These are phyloP conservation scores for Solanum hybrid DNA, from an alignment of 305 asterid species.

Conservation along the genomic window DNA sequence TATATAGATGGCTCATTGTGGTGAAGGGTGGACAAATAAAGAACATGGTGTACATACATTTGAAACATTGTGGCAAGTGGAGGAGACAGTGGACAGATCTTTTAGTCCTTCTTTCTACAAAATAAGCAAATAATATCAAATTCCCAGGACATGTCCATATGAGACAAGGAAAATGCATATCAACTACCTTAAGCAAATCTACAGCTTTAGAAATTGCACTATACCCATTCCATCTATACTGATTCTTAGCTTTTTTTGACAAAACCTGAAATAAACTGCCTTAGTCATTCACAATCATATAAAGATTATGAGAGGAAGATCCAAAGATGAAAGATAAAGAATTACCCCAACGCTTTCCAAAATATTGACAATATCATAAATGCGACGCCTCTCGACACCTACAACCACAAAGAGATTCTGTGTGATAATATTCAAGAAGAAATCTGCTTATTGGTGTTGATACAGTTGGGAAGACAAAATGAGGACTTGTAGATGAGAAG, in stretches of 20 bases:
- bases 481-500: neutral
- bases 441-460: neutral
- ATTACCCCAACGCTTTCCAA: conserved; percentile 59
- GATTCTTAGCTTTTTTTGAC: conserved; percentile 28
- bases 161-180: neutral
- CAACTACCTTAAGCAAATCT: conserved; percentile 40
- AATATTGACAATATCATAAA: conserved; percentile 63
- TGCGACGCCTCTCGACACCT: conserved; percentile 66
- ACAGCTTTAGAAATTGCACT: conserved; percentile 40
- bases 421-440: neutral
- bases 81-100: conserved; percentile 34
- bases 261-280: conserved; percentile 14
- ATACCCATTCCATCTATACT: conserved; percentile 58
- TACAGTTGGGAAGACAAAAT: neutral
- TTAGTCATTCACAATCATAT: conserved; percentile 3
- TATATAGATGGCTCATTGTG: neutral
- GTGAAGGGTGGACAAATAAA: conserved; percentile 3
- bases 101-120: conserved; percentile 27
- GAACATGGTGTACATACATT: conserved; percentile 22
- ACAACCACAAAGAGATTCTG: neutral
- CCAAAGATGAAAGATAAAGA: neutral
- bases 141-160: neutral
- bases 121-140: neutral
- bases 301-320: neutral
- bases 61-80: conserved; percentile 11